Conservation (phyloP, 108 stramenopile species). For the Fistulifera solaris region DNA sequence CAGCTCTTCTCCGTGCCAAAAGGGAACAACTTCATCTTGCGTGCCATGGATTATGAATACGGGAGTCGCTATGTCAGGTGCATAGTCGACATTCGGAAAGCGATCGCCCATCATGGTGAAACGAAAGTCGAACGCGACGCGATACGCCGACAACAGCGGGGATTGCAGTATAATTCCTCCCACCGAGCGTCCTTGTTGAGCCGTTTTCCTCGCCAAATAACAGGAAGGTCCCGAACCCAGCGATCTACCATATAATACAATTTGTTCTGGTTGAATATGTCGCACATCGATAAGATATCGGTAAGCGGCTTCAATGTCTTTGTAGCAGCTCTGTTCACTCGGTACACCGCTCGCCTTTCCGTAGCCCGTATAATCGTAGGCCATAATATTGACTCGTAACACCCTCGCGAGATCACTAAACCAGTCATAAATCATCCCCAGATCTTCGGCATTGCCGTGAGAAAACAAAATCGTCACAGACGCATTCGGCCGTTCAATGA, state of each 20-base stretch:
- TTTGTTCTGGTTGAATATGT: constrained; percentile 72
- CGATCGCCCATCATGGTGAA: constrained; percentile 75
- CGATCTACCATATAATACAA: constrained; percentile 85
- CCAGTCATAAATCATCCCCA: constrained; percentile 93
- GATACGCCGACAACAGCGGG: constrained; percentile 63
- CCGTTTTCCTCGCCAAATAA: constrained; percentile 86
- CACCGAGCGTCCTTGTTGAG: constrained; percentile 20
- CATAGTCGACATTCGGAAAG: constrained; percentile 92
- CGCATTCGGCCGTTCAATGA: constrained; percentile 78
- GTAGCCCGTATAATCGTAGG: constrained; percentile 90
- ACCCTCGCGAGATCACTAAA: constrained; percentile 82
- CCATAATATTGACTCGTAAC: constrained; percentile 91
- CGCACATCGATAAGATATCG: constrained; percentile 69
- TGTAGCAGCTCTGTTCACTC: constrained; percentile 71
- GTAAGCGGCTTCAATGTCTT: constrained; percentile 92
- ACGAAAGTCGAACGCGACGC: constrained; percentile 89
- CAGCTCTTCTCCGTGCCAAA: constrained; percentile 91
- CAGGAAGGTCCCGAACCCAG: constrained; percentile 91
- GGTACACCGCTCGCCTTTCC: constrained; percentile 80
- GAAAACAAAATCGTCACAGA: constrained; percentile 83
- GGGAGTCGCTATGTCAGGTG: constrained; percentile 73
- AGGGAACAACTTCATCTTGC: constrained; percentile 91
- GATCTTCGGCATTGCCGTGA: constrained; percentile 90
- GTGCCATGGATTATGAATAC: constrained; percentile 91
- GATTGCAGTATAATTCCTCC: constrained; percentile 31